Base-by-base conservation (phyloP, 2,329 filamentous ascomycete species). In the Metarhizium sp. region DNA sequence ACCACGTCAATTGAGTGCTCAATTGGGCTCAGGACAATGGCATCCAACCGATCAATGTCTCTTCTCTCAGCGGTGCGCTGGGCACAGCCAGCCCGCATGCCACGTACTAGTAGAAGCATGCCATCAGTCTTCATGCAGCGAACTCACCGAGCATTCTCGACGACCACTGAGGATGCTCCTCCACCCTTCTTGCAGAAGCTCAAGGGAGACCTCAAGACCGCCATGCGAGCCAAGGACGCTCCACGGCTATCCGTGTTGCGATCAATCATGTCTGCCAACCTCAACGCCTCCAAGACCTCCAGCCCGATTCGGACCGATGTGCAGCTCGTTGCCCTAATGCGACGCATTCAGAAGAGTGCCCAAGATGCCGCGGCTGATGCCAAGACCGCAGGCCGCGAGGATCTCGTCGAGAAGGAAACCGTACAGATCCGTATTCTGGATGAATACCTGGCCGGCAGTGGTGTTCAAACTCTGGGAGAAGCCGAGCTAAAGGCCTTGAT, bases 251-350 rank as follows among this genome's bases (percentile, higher is more conserved):
- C 79, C 43, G 87, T 89, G 42, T 78, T 92, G 51, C 86, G 88
- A 61, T 70, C 78, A 45, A 73, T 92, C 59, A 78, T 92, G 60
- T 77, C 86, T 36, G 80, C 86, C 59, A 83, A 87, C 58, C 84
- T 85, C 62, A 92, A 91, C 70, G 84, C 86, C 38, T 86, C 84
- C 67, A 92, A 92, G 72, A 90, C 87, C 14, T 66, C 78, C 43
- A 75, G 73, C 43, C 88, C 88, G n/a, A 81, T 92, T 64, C 75
- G 74, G 54, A 88, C 82, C 25, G 87, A 92, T 68, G 77, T 80
- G 59, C 81, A 87, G 64, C 76, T 92, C 55, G 80, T 90, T 32
- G 73, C 77, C 7, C 74, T 92, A 51, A 77, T 94, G 55, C 79
- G 81, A 59, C 86, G 85, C 70, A 79, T 83, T 52, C 78, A 80